Conservation (phyloP, 345 rosid species). For the Lumnitzera racemosa region DNA sequence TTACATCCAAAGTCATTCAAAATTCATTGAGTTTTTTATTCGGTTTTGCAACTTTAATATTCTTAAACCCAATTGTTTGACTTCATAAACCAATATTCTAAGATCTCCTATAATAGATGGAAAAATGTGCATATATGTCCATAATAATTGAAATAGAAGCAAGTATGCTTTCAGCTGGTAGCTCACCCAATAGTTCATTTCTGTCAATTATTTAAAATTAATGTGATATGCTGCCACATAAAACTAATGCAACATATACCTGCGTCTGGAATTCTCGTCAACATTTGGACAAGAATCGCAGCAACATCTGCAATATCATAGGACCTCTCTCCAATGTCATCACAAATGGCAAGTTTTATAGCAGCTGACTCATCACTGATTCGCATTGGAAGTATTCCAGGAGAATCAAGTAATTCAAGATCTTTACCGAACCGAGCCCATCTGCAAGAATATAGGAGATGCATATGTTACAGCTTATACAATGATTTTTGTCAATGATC, state of each 20-base stretch:
- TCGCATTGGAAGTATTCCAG: constrained; percentile 88
- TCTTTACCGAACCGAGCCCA: constrained; percentile 89
- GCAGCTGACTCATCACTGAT: constrained; percentile 86
- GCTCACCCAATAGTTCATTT: too few species aligned
- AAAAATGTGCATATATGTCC: too few species aligned
- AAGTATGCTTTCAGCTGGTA: too few species aligned
- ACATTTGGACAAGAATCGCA: constrained; percentile 74
- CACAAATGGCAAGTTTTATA: constrained; percentile 91
- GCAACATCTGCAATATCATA: constrained; percentile 81
- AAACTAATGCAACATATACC: constrained; percentile 26
- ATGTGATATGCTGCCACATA: not conserved
- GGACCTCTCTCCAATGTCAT: constrained; percentile 96
- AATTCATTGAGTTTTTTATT: too few species aligned
- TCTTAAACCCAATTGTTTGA: too few species aligned
- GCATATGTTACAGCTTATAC: not conserved
- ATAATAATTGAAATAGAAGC: too few species aligned
- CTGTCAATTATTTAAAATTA: too few species aligned
- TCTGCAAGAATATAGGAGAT: constrained; percentile 5
- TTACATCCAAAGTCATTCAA: too few species aligned
- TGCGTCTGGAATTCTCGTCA: constrained; percentile 59
- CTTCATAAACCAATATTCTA: too few species aligned
- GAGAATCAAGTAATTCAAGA: constrained; percentile 86
- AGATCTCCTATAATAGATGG: too few species aligned
- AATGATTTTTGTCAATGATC: too few species aligned
- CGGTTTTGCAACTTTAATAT: too few species aligned